Percentiles rank a stretch among this genome's conserved stretches.
Conservation (phyloP, 768 basidiomycete genomes). For the Asterophora lycoperdoides region DNA sequence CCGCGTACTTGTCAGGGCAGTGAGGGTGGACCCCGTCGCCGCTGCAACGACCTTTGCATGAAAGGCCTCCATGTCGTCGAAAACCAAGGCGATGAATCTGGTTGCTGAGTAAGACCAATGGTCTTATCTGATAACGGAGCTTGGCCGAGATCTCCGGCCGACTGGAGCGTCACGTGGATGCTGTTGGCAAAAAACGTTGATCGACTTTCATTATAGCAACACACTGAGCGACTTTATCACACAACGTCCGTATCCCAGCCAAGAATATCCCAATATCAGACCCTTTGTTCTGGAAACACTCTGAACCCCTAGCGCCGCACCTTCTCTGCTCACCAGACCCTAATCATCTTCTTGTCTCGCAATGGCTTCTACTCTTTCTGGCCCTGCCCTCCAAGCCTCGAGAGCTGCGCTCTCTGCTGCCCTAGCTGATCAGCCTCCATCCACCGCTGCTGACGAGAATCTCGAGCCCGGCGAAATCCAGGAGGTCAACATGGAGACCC, state of each 20-base stretch:
- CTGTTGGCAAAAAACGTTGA: constrained; percentile 18
- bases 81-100: constrained; percentile 3
- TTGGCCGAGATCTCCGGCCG: constrained; percentile 6
- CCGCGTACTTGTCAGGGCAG: constrained; percentile 69
- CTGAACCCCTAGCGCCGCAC: neutral
- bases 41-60: constrained; percentile 79
- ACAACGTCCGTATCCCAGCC: constrained; percentile 3
- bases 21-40: constrained; percentile 73
- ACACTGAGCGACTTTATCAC: constrained; percentile 3
- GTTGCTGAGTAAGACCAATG: constrained; percentile 4
- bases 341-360: constrained; percentile 13
- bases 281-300: constrained; percentile 5
- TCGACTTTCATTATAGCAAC: constrained; percentile 5
- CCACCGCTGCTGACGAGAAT: constrained; percentile 31
- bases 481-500: constrained; percentile 80
- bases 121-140: constrained; percentile 32
- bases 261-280: constrained; percentile 8
- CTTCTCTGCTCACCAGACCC: constrained; percentile 11
- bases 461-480: constrained; percentile 81
- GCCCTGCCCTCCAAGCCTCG: constrained; percentile 69
- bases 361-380: constrained; percentile 52
- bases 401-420: constrained; percentile 76
- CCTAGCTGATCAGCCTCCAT: constrained; percentile 46
- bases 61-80: constrained; percentile 60
- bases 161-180: constrained; percentile 15